Conservation (phyloP, 352 stramenopile species). For the Hyphochytrium catenoides region DNA sequence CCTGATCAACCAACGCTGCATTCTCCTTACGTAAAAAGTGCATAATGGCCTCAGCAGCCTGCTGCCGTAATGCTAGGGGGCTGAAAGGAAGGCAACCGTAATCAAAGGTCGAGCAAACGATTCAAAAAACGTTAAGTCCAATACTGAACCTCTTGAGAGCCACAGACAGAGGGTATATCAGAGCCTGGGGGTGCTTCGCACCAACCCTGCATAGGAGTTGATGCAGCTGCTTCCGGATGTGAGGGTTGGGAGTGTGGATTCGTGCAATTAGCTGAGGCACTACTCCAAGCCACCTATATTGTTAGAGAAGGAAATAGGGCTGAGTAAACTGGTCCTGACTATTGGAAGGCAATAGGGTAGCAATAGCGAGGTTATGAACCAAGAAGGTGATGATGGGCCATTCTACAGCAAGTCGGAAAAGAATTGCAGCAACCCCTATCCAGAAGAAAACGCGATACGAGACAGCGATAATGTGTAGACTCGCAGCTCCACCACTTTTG, state of each 20-base stretch:
- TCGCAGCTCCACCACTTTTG: no score
- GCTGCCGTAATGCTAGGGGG: constrained; percentile 50
- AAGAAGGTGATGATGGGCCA: no score
- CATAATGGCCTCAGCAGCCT: constrained; percentile 84
- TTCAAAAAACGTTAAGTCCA: constrained; percentile 3
- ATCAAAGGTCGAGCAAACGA: no score
- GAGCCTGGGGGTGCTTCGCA: constrained; percentile 82
- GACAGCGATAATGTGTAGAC: no score
- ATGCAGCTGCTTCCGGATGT: constrained; percentile 53
- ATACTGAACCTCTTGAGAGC: constrained; percentile 59
- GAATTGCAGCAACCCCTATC: no score
- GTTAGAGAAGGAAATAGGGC: no score
- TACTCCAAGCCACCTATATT: constrained; percentile 97
- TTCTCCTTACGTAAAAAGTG: constrained; percentile 77
- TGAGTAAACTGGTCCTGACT: no score
- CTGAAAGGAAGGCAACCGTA: no score
- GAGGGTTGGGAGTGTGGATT: constrained; percentile 32
- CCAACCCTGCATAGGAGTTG: constrained; percentile 63
- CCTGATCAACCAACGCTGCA: constrained; percentile 81
- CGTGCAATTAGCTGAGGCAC: constrained; percentile 87
- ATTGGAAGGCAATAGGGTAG: no score
- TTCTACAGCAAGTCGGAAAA: no score
- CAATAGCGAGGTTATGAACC: no score
- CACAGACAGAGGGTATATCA: constrained; percentile 95
- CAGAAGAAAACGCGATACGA: no score